Evolutionary conservation across 1,139 yeast species (phyloP).

Genomic region (Candida glucosophila): DNA sequence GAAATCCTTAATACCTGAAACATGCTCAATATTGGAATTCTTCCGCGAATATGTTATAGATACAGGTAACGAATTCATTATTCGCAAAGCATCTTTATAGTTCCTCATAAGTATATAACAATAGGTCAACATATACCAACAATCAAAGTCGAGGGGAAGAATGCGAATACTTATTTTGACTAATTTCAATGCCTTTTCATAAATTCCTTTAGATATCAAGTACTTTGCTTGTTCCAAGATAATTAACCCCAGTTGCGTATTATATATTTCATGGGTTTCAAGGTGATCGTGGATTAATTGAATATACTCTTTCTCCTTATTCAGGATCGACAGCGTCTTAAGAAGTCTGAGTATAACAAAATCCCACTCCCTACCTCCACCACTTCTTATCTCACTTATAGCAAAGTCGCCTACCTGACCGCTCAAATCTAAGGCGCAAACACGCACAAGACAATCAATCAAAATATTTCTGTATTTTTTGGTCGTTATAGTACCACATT

Average conservation of each 20-base stretch:
- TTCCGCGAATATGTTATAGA: conserved; percentile 10
- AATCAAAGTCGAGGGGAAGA: conserved; percentile 34
- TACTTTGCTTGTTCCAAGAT: conserved; percentile 32
- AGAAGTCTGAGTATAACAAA: conserved; percentile 21
- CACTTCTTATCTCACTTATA: conserved; percentile 11
- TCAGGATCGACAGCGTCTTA: conserved; percentile 18
- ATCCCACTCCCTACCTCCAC: conserved; percentile 19
- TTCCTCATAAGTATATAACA: conserved; percentile 25
- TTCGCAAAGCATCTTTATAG: conserved; percentile 21
- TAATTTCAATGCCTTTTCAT: conserved; percentile 19
- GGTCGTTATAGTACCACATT: conserved; percentile 14
- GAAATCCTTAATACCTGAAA: conserved; percentile 24
- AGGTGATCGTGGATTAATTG: conserved; percentile 18
- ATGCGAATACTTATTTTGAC: conserved; percentile 25
- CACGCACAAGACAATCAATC: conserved; percentile 21
- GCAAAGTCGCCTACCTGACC: conserved; percentile 15
- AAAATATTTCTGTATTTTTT: conserved; percentile 25
- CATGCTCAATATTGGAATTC: conserved; percentile 11
- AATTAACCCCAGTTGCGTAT: conserved; percentile 29
- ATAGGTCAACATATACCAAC: conserved; percentile 30
- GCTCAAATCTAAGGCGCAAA: conserved; percentile 13
- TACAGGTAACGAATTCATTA: conserved; percentile 30
- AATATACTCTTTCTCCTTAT: conserved; percentile 19
- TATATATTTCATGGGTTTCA: conserved; percentile 8
- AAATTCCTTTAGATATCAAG: conserved; percentile 21